Base-by-base conservation (phyloP, 176 grass and related monocot genomes). In the Triticum monococcum region DNA sequence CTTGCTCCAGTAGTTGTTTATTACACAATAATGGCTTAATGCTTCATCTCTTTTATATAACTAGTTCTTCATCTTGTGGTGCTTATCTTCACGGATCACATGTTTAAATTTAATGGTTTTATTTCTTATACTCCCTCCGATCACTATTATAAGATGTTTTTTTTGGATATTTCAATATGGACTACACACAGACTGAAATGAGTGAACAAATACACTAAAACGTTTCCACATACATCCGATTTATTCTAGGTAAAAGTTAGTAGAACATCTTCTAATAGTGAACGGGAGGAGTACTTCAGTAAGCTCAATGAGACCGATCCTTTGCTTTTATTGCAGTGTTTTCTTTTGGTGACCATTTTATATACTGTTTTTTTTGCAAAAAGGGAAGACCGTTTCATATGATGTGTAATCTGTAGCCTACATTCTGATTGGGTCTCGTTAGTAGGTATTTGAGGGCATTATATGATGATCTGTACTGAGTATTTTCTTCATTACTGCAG, bases 401-500 rank as follows among this genome's bases (percentile, higher is more conserved):
- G 2, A 57, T 67, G 30, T 64, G 11, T 67, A 20, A 20, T 54
- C 18, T 68, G 24, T 28, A 11, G 23, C 69, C 2, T 16, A 13
- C 50, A 9, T 85, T 79, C 45, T 68, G 59, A 36, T 9, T 79
- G 1, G 23, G 9, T 24, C 8, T 63, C 18, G 7, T 41, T 50
- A 10, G 13, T 62, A 69, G 18, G 33, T 22, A 40, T 72, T 65
- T 75, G 5, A 67, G 16, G 43, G n/a, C 12, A 52, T 54, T 81
- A 45, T 63, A 13, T 75, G 26, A 18, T 22, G 38, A 77, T 59
- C n/a, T 69, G 6, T 48, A 59, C 25, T 81, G 46, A 81, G 40
- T 43, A 3, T 72, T 36, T 70, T 9, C 22, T 79, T 17, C 61
- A 18, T 84, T 68, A 5, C 46, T 82, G 54, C 79, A 98, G 95